phyloP scores from a whole-genome alignment of 2,329 filamentous ascomycete genomes.

The Hymenoscyphus repandus region DNA sequence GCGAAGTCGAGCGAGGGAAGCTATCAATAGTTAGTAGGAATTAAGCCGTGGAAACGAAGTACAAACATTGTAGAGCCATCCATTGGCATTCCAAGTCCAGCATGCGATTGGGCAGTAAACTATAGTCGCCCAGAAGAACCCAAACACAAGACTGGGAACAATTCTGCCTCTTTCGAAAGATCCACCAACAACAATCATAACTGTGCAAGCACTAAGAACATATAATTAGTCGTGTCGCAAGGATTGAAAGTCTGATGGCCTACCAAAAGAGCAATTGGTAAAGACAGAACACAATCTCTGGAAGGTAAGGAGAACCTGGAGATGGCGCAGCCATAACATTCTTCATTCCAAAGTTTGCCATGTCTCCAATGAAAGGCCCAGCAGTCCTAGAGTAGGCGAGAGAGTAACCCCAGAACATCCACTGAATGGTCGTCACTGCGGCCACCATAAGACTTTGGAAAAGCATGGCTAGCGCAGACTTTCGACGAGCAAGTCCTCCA shows the following conservation, averaged over 20 bases:
- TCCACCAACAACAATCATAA: conserved; percentile 61
- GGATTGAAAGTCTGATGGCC: conserved; percentile 21
- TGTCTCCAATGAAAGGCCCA: conserved; percentile 56
- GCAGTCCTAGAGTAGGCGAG: conserved; percentile 56
- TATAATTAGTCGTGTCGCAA: neutral
- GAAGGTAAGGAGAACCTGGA: conserved; percentile 49
- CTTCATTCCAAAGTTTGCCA: conserved; percentile 56
- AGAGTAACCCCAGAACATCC: conserved; percentile 61
- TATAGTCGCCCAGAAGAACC: conserved; percentile 58
- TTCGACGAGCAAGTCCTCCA: conserved; percentile 56
- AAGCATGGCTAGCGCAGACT: conserved; percentile 55
- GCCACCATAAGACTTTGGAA: conserved; percentile 58
- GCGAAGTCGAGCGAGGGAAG: conserved; percentile 38
- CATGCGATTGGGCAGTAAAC: conserved; percentile 60
- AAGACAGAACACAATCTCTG: conserved; percentile 61
- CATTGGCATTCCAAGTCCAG: conserved; percentile 64
- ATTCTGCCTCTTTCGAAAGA: conserved; percentile 56
- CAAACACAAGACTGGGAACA: conserved; percentile 58
- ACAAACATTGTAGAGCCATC: conserved; percentile 49
- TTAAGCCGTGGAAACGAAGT: neutral
- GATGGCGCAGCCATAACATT: conserved; percentile 56
- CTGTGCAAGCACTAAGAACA: conserved; percentile 41
- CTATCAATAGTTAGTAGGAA: conserved; percentile 23
- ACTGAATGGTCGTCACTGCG: conserved; percentile 49
- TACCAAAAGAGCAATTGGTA: conserved; percentile 59